A percentile compares a stretch with the other conserved stretches of the same genome.
Evolutionary conservation across 2,329 filamentous ascomycete genomes (phyloP).

Genomic region (Harringtonia lauricola): DNA sequence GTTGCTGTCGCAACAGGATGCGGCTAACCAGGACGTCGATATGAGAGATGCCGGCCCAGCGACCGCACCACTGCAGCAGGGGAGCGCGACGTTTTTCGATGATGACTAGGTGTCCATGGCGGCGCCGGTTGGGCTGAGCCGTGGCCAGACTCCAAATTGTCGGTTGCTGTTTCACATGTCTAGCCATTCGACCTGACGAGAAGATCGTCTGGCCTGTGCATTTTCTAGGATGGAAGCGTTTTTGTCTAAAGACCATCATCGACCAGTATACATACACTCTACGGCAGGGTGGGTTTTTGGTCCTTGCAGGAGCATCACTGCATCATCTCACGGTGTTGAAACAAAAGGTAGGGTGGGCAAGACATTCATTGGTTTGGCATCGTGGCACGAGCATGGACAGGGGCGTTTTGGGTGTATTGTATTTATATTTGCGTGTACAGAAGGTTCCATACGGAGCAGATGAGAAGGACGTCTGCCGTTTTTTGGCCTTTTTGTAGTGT

Average conservation of each 20-base stretch:
- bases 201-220: not conserved
- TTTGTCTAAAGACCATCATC: not conserved
- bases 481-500: not conserved
- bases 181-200: not conserved
- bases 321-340: not conserved
- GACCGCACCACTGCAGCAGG: conserved; percentile 38
- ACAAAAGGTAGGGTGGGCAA: not conserved
- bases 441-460: not conserved
- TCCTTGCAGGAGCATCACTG: not conserved
- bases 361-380: not conserved
- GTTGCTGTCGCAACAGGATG: conserved; percentile 21
- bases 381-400: conserved; percentile 5
- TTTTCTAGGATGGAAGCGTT: not conserved
- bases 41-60: conserved; percentile 47
- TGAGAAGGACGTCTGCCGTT: not conserved
- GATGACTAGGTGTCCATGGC: conserved; percentile 24
- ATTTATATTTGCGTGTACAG: not conserved
- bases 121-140: no score
- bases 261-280: not conserved
- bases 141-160: not conserved
- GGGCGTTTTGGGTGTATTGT: conserved; percentile 6
- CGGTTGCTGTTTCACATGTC: not conserved
- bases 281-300: not conserved
- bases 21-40: conserved; percentile 34
- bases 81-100: conserved; percentile 38